Evolutionary conservation across 805 yeast species (phyloP).

Genomic region (Ogataea philodendri): DNA sequence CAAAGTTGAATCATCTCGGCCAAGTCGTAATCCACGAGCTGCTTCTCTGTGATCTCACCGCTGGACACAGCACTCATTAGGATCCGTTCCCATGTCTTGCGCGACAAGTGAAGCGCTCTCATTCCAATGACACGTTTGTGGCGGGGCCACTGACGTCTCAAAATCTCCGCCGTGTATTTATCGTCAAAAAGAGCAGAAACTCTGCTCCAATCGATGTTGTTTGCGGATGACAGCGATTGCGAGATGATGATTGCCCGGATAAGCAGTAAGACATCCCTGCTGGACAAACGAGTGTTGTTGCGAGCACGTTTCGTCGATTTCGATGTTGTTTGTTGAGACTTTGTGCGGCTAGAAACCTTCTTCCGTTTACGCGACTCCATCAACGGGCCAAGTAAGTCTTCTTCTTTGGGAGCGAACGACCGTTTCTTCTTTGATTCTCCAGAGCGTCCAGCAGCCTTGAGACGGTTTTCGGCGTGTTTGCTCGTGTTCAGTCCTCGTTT

Average conservation of each 20-base stretch:
- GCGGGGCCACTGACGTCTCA: conserved; percentile 69
- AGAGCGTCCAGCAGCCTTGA: conserved; percentile 15
- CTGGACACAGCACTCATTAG: conserved; percentile 57
- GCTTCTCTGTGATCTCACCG: conserved; percentile 48
- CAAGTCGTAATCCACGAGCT: conserved; percentile 51
- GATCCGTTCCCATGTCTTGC: conserved; percentile 63
- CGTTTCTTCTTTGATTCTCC: conserved; percentile 10
- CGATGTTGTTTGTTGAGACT: conserved; percentile 8
- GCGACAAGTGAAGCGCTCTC: conserved; percentile 52
- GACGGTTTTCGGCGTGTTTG: conserved; percentile 16
- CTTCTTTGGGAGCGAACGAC: conserved; percentile 7
- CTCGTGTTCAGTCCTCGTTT: conserved; percentile 7
- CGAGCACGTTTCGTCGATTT: conserved; percentile 21
- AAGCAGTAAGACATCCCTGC: conserved; percentile 50
- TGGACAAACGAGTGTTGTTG: conserved; percentile 24
- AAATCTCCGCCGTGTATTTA: conserved; percentile 39
- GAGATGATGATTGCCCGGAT: conserved; percentile 67
- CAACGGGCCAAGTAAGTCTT: conserved; percentile 28
- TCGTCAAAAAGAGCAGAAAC: conserved; percentile 51
- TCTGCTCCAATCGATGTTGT: conserved; percentile 61
- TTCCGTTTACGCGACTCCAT: conserved; percentile 33
- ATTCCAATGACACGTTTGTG: conserved; percentile 58
- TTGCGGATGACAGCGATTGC: conserved; percentile 52
- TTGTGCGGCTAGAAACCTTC: conserved; percentile 20
- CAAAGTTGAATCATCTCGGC: conserved; percentile 58